These are phyloP conservation scores for Drechslerella dactyloides DNA, from an alignment of 2,329 filamentous ascomycete genomes.

Conservation along the genomic window DNA sequence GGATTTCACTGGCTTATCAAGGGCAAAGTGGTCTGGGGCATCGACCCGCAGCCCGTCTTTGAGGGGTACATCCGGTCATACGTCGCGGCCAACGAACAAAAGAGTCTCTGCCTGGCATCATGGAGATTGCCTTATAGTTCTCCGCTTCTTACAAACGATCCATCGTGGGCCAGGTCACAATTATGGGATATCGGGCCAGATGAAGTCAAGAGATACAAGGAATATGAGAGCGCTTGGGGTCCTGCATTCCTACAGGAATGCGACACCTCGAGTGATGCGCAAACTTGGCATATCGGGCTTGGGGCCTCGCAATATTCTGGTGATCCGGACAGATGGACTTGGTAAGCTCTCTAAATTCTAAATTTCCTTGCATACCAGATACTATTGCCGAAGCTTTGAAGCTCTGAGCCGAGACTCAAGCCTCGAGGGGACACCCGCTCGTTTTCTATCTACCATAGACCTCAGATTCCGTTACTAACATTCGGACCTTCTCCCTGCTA, in stretches of 20 bases:
- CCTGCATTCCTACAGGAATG: conserved; percentile 13
- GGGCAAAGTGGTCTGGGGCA: neutral
- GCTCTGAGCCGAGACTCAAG: no score
- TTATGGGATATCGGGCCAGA: neutral
- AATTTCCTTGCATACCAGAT: no score
- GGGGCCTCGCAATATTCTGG: neutral
- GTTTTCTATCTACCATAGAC: no score
- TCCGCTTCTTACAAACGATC: neutral
- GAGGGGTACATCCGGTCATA: conserved; percentile 19
- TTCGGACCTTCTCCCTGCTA: no score
- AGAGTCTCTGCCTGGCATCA: conserved; percentile 13
- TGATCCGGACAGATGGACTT: conserved; percentile 25
- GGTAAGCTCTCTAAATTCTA: conserved; percentile 31
- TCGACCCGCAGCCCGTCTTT: conserved; percentile 12
- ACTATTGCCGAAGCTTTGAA: no score
- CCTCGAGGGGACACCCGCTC: no score
- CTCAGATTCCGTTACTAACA: no score
- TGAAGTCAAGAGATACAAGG: conserved; percentile 1
- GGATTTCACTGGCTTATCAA: conserved; percentile 29
- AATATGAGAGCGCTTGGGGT: conserved; percentile 15
- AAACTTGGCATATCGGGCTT: conserved; percentile 26
- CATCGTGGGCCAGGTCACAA: neutral
- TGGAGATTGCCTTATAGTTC: neutral
- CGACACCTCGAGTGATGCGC: neutral
- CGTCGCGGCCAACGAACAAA: neutral